A percentile compares a stretch with the other conserved stretches of the same genome.
Conservation (phyloP, 1,139 yeast genomes). For the Taiozyma sp. region DNA sequence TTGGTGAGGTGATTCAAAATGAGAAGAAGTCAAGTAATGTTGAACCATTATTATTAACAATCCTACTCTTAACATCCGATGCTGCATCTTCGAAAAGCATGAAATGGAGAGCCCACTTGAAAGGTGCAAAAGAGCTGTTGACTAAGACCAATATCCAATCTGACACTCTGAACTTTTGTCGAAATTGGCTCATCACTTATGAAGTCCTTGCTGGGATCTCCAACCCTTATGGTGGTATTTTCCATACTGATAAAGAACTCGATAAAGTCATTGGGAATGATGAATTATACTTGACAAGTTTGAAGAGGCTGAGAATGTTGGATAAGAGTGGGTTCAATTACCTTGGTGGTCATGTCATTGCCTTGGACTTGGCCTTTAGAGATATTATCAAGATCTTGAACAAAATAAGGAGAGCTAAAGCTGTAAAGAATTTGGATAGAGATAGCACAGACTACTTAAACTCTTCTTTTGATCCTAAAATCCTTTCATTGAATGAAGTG, state of each 20-base stretch:
- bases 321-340: constrained; percentile 51
- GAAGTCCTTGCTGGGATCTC: constrained; percentile 68
- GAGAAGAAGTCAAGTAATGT: constrained; percentile 37
- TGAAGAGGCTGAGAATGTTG: constrained; percentile 31
- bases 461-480: constrained; percentile 7
- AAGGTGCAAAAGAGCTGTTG: constrained; percentile 67
- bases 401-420: constrained; percentile 31
- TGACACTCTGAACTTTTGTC: constrained; percentile 52
- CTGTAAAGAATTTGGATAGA: constrained; percentile 17
- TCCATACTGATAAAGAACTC: constrained; percentile 44
- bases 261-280: constrained; percentile 47
- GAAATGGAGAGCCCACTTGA: constrained; percentile 72
- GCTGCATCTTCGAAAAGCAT: constrained; percentile 60
- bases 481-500: constrained; percentile 12
- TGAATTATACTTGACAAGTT: constrained; percentile 36
- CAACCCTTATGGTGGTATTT: constrained; percentile 64
- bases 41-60: constrained; percentile 65
- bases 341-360: constrained; percentile 56
- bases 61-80: constrained; percentile 59
- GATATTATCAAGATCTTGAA: constrained; percentile 53
- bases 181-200: constrained; percentile 62
- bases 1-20: constrained; percentile 38
- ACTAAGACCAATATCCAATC: constrained; percentile 40
- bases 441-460: constrained; percentile 13
- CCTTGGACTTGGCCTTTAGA: constrained; percentile 42